These are phyloP conservation scores for Neonectria coccinea DNA, from an alignment of 2,329 filamentous ascomycete genomes.

Conservation along the genomic window DNA sequence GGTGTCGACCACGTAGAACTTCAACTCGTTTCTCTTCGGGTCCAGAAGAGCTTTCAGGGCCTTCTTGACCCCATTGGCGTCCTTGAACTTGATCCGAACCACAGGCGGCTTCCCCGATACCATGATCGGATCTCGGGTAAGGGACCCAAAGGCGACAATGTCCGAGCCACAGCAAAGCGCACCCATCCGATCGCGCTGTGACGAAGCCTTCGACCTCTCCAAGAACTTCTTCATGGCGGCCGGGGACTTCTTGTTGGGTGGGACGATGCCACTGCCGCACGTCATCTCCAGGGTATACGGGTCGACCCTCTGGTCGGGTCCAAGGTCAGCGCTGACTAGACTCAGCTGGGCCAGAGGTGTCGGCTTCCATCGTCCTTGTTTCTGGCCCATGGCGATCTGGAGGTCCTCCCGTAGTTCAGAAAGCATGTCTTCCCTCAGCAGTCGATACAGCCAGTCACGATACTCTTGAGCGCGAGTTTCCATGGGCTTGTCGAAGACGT, in stretches of 20 bases:
- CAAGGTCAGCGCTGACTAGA: slow-evolving; percentile 54
- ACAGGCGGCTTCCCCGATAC: slow-evolving; percentile 59
- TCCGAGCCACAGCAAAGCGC: slow-evolving; percentile 65
- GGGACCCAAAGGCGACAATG: slow-evolving; percentile 69
- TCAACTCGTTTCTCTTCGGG: slow-evolving; percentile 38
- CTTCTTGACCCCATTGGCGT: slow-evolving; percentile 57
- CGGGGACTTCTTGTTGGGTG: slow-evolving; percentile 47
- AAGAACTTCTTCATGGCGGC: slow-evolving; percentile 59
- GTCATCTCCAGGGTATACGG: slow-evolving; percentile 53
- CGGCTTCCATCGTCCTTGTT: slow-evolving; percentile 57
- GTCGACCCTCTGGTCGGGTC: slow-evolving; percentile 45
- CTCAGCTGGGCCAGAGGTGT: slow-evolving; percentile 55
- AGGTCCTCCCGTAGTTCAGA: slow-evolving; percentile 73
- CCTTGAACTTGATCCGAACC: slow-evolving; percentile 64
- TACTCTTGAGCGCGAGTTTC: slow-evolving; percentile 60
- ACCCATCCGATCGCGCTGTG: slow-evolving; percentile 72
- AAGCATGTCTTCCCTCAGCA: slow-evolving; percentile 78
- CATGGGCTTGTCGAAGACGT: slow-evolving; percentile 56
- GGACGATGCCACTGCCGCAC: slow-evolving; percentile 60
- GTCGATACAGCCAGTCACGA: slow-evolving; percentile 78
- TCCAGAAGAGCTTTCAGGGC: slow-evolving; percentile 59
- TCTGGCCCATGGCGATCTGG: slow-evolving; percentile 61
- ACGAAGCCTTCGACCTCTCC: slow-evolving; percentile 58
- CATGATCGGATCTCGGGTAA: slow-evolving; percentile 63
- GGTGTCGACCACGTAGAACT: slow-evolving; percentile 71